Evolutionary conservation across 148 eudicot genomes (phyloP).

Genomic region (Linanthus parryae): DNA sequence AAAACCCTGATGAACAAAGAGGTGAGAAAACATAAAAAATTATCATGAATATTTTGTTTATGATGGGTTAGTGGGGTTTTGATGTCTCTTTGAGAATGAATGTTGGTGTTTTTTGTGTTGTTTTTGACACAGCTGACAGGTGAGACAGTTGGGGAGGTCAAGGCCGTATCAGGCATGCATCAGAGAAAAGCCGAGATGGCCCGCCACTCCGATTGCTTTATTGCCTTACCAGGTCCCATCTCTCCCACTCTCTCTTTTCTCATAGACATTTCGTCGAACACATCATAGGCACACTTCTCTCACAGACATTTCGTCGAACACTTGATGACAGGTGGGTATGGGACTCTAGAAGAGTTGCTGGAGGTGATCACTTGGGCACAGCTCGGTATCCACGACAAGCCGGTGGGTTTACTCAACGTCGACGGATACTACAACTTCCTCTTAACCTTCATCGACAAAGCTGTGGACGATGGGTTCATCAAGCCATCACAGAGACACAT

Average conservation of each 20-base stretch:
- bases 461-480: conserved; percentile 75
- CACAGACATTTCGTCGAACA: background rate
- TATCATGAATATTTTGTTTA: too few relatives aligned
- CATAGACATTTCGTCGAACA: background rate
- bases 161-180: conserved; percentile 56
- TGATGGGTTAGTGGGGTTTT: background rate
- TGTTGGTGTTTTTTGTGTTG: background rate
- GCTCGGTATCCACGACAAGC: conserved; percentile 79
- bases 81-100: background rate
- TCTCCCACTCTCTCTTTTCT: background rate
- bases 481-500: conserved; percentile 62
- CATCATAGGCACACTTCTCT: background rate
- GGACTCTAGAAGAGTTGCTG: conserved; percentile 63
- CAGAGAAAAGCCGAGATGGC: conserved; percentile 79
- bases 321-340: conserved; percentile 60
- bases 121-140: conserved; percentile 42
- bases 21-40: conserved; percentile 21
- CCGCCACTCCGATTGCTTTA: conserved; percentile 66
- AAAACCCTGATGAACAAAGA: conserved; percentile 42
- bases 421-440: conserved; percentile 67
- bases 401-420: conserved; percentile 75
- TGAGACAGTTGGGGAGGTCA: conserved; percentile 56
- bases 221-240: conserved; percentile 66
- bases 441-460: conserved; percentile 64
- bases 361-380: conserved; percentile 81